Percentiles rank a stretch among this genome's conserved stretches.
Evolutionary conservation across 805 yeast genomes (phyloP).

Genomic region (Saccharomyces mikatae): DNA sequence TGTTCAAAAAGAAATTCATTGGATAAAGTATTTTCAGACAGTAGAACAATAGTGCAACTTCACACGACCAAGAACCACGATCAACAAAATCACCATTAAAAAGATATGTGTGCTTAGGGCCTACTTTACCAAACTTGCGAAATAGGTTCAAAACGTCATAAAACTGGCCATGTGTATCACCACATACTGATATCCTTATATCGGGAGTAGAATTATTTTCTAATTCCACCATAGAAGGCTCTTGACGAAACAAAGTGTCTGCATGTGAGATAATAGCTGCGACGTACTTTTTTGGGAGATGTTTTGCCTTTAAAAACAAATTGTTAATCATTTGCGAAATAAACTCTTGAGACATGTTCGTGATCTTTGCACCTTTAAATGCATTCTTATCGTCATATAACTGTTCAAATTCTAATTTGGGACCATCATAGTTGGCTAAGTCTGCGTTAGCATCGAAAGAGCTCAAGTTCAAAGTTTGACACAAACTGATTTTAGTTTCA

Average conservation of each 20-base stretch:
- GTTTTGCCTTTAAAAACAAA: slow-evolving; percentile 65
- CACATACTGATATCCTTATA: slow-evolving; percentile 70
- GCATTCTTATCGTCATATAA: slow-evolving; percentile 20
- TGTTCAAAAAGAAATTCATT: slow-evolving; percentile 57
- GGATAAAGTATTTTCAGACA: slow-evolving; percentile 75
- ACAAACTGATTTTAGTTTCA: slow-evolving; percentile 16
- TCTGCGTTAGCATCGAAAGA: slow-evolving; percentile 30
- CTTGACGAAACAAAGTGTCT: slow-evolving; percentile 52
- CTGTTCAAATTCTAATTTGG: slow-evolving; percentile 22
- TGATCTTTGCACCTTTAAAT: slow-evolving; percentile 24
- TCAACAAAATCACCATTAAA: slow-evolving; percentile 98
- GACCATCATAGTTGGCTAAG: slow-evolving; percentile 25
- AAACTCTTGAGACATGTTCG: slow-evolving; percentile 45
- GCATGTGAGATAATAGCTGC: slow-evolving; percentile 74
- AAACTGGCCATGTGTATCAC: slow-evolving; percentile 97
- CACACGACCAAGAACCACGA: slow-evolving; percentile 97
- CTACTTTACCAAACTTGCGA: slow-evolving; percentile 62
- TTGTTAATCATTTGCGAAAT: slow-evolving; percentile 53
- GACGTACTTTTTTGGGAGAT: slow-evolving; percentile 72
- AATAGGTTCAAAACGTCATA: slow-evolving; percentile 82
- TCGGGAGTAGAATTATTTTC: slow-evolving; percentile 24
- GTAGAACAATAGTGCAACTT: slow-evolving; percentile 77
- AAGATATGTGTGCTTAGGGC: slow-evolving; percentile 55
- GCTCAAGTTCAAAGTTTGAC: slow-evolving; percentile 20
- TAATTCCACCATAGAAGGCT: slow-evolving; percentile 71